Evolutionary conservation across 2,329 filamentous ascomycete genomes (phyloP).

Genomic region (Ceratocystis cubensis): DNA sequence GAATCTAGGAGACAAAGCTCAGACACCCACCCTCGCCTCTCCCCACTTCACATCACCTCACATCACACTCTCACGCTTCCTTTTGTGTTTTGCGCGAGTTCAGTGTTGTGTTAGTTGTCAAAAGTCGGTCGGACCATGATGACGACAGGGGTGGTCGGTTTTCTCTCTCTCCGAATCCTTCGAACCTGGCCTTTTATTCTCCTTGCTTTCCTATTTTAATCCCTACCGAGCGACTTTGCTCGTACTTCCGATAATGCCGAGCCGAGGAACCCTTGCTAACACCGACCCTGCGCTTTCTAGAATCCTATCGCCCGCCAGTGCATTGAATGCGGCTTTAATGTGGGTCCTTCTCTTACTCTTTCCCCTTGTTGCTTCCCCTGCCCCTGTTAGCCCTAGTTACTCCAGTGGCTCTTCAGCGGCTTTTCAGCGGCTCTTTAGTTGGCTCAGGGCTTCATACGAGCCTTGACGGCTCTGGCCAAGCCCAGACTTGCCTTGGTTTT

Average conservation of each 20-base stretch:
- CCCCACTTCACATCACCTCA: background rate
- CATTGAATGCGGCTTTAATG: constrained; percentile 75
- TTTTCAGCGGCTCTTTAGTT: too few species aligned
- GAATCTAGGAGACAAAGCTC: background rate
- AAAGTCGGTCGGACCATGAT: constrained; percentile 7
- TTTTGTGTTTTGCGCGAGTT: constrained; percentile 2
- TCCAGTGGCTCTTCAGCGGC: background rate
- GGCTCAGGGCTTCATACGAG: too few species aligned
- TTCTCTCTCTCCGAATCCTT: constrained; percentile 6
- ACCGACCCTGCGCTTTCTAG: constrained; percentile 9
- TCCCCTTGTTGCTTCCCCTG: background rate
- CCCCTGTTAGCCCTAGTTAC: background rate
- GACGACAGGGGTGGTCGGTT: constrained; percentile 1
- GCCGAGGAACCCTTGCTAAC: constrained; percentile 16
- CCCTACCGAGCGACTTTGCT: background rate
- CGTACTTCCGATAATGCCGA: constrained; percentile 13
- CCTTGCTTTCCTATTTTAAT: constrained; percentile 6
- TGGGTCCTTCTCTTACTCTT: constrained; percentile 32
- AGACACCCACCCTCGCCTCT: background rate
- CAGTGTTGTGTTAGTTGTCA: constrained; percentile 6
- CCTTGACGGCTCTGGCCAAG: too few species aligned
- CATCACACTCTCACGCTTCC: background rate
- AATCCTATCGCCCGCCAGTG: constrained; percentile 42
- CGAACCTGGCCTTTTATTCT: background rate
- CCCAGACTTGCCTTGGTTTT: background rate